phyloP scores from a whole-genome alignment of 1,284 basidiomycete species.

The Ustilago nuda region DNA sequence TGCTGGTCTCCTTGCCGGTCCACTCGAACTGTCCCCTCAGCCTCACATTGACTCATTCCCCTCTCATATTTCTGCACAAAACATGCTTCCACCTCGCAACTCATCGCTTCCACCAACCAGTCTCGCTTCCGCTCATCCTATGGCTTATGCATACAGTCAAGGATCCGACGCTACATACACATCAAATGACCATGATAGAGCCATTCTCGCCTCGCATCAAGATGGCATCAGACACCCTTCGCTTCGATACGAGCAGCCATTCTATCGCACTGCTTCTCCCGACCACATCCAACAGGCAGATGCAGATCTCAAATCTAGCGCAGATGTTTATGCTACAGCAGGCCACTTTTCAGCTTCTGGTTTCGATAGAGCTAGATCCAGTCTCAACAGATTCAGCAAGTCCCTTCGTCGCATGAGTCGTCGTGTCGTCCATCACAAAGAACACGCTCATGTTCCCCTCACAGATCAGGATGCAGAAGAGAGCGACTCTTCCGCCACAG shows the following conservation, averaged over 20 bases:
- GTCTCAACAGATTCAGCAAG: slow-evolving; percentile 55
- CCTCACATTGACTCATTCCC: not conserved
- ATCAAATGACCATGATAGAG: slow-evolving; percentile 37
- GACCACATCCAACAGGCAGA: slow-evolving; percentile 37
- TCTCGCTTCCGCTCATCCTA: slow-evolving; percentile 9
- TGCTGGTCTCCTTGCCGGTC: slow-evolving; percentile 39
- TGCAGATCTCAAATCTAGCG: slow-evolving; percentile 35
- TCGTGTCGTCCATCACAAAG: slow-evolving; percentile 80
- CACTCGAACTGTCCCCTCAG: slow-evolving; percentile 30
- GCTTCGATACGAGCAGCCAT: slow-evolving; percentile 18
- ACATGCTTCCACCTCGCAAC: slow-evolving; percentile 17
- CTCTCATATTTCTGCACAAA: not conserved
- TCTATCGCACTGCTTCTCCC: slow-evolving; percentile 36
- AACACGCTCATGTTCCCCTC: slow-evolving; percentile 45
- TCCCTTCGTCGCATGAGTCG: slow-evolving; percentile 78
- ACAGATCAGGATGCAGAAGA: slow-evolving; percentile 46
- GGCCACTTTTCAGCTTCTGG: slow-evolving; percentile 12
- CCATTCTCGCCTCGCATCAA: slow-evolving; percentile 34
- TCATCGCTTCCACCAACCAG: slow-evolving; percentile 22
- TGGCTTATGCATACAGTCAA: slow-evolving; percentile 18
- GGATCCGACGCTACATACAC: slow-evolving; percentile 34
- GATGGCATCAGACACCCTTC: slow-evolving; percentile 10
- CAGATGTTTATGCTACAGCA: slow-evolving; percentile 45
- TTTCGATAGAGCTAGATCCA: slow-evolving; percentile 37
- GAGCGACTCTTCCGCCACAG: slow-evolving; percentile 39